Evolutionary conservation across 2,329 filamentous ascomycete genomes (phyloP).

Genomic region (Aspergillus costaricaensis): DNA sequence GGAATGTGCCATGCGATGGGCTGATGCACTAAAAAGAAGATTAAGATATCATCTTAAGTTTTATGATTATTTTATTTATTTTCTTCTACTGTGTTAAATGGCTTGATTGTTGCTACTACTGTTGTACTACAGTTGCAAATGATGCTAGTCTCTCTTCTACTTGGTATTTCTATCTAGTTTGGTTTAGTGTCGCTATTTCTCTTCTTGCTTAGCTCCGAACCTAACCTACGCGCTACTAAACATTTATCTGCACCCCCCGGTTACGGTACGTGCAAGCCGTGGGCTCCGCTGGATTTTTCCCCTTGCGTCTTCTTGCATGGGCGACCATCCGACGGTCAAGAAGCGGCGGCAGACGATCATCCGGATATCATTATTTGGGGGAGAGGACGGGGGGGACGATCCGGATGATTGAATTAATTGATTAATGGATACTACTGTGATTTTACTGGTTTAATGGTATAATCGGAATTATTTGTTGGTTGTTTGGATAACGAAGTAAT

Average conservation of each 20-base stretch:
- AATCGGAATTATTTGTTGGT: no score
- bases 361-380: constrained; percentile 14
- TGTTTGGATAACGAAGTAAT: no score
- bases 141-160: neutral
- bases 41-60: no score
- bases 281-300: constrained; percentile 20
- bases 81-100: no score
- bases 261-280: constrained; percentile 18
- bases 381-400: neutral
- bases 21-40: no score
- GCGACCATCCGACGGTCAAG: constrained; percentile 3
- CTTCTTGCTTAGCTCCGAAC: neutral
- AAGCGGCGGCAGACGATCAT: constrained; percentile 19
- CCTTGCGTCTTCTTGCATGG: constrained; percentile 26
- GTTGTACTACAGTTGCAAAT: no score
- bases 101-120: no score
- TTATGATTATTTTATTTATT: no score
- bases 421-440: no score
- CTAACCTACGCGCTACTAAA: neutral
- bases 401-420: neutral
- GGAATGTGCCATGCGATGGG: constrained; percentile 2
- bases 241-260: neutral
- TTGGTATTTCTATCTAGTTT: no score
- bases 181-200: neutral
- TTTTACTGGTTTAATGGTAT: no score